Evolutionary conservation across 2,329 filamentous ascomycete genomes (phyloP).

Genomic region (Penicillium sp.): DNA sequence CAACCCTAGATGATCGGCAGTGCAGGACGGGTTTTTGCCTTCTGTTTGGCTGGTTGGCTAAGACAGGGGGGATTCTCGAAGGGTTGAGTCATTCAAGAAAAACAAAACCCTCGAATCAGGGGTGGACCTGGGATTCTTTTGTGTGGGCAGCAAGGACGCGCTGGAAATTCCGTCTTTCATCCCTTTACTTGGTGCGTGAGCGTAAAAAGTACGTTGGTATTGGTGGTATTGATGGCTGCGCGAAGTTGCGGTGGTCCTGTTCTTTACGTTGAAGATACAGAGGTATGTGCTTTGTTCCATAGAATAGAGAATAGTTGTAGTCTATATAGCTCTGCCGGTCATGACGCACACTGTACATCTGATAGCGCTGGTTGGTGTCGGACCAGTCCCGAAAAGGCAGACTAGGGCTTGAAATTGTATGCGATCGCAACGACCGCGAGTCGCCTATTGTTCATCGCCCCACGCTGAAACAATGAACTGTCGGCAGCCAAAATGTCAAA

Average conservation of each 20-base stretch:
- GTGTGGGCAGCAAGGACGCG: conserved; percentile 22
- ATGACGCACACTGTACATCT: conserved; percentile 6
- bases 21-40: conserved; percentile 15
- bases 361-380: not conserved
- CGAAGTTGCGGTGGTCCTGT: not conserved
- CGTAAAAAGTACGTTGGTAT: conserved; percentile 15
- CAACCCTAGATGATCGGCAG: conserved; percentile 26
- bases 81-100: conserved; percentile 21
- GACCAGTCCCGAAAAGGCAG: conserved; percentile 15
- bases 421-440: conserved; percentile 14
- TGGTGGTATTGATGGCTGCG: conserved; percentile 9
- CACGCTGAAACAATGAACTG: conserved; percentile 7
- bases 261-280: conserved; percentile 1
- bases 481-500: conserved; percentile 2
- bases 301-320: not conserved
- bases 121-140: conserved; percentile 20
- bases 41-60: conserved; percentile 14
- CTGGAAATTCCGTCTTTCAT: conserved; percentile 16
- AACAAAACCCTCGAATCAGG: conserved; percentile 18
- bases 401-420: conserved; percentile 20
- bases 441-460: conserved; percentile 8
- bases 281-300: not conserved
- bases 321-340: not conserved
- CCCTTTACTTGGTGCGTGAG: conserved; percentile 28
- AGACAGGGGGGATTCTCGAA: conserved; percentile 19